A percentile compares a stretch with the other conserved stretches of the same genome.
Evolutionary conservation across 495 filamentous ascomycete genomes (phyloP).

Genomic region (Annulohypoxylon maeteangense): DNA sequence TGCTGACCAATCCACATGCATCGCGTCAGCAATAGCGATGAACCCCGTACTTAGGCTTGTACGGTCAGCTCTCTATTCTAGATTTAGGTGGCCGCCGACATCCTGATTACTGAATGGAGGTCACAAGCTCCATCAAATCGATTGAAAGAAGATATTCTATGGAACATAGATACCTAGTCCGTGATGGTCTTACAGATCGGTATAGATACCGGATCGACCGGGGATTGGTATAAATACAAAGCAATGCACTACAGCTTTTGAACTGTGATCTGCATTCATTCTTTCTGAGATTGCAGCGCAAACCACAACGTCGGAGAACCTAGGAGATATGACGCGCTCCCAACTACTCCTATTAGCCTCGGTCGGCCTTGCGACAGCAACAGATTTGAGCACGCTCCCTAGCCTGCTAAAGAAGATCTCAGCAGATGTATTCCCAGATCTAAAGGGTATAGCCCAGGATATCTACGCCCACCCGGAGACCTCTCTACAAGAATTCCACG

Average conservation of each 20-base stretch:
- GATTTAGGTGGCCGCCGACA: neutral
- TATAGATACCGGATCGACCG: neutral
- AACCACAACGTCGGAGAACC: neutral
- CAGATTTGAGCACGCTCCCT: conserved; percentile 33
- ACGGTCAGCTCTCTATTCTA: neutral
- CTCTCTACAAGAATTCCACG: conserved; percentile 56
- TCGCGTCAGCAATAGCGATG: neutral
- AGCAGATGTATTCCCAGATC: conserved; percentile 35
- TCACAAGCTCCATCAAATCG: neutral
- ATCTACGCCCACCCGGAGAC: conserved; percentile 62
- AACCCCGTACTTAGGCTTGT: neutral
- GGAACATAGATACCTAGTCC: neutral
- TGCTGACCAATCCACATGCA: neutral
- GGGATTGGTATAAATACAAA: neutral
- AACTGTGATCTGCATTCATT: neutral
- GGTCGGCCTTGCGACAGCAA: conserved; percentile 6
- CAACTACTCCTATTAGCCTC: conserved; percentile 2
- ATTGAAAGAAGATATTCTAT: too few relatives aligned
- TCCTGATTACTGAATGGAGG: neutral
- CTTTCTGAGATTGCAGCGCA: neutral
- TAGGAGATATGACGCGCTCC: conserved; percentile 6
- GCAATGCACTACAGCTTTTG: neutral
- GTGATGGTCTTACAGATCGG: neutral
- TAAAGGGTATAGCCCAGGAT: conserved; percentile 32
- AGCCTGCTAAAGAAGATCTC: conserved; percentile 31